Conservation (phyloP, 176 grass and related monocot species). For the Echinochloa phyllopogon region DNA sequence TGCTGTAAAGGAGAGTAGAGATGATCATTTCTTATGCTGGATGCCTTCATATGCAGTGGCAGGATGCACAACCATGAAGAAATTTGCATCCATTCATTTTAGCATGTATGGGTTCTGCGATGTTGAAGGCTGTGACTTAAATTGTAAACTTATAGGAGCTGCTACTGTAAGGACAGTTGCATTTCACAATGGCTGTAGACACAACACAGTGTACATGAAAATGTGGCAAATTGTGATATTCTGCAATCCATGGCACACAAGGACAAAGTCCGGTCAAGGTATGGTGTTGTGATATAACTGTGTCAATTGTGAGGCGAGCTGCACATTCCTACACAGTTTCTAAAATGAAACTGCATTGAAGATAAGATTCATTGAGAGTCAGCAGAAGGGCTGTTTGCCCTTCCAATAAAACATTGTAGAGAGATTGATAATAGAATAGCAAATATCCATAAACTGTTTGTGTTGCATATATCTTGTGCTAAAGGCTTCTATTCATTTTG, state of each 20-base stretch:
- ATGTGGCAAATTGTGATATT: not conserved
- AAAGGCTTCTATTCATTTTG: not conserved
- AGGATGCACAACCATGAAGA: not conserved
- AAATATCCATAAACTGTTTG: not conserved
- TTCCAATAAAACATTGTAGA: not conserved
- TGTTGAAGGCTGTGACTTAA: not conserved
- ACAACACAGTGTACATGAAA: not conserved
- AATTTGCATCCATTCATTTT: not conserved
- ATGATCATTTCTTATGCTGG: not conserved
- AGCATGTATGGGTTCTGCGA: not conserved
- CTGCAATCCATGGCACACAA: not conserved
- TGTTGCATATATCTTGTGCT: not conserved
- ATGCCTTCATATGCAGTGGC: not conserved
- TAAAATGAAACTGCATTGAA: not conserved
- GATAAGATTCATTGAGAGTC: not conserved
- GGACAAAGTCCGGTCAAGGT: not conserved
- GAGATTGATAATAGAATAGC: not conserved
- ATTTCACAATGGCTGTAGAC: not conserved
- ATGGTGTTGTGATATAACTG: not conserved
- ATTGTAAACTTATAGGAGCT: not conserved
- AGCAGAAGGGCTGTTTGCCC: not conserved
- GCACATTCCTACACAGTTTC: not conserved
- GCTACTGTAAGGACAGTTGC: conserved; percentile 4
- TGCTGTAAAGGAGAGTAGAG: not conserved
- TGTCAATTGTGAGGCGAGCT: not conserved